phyloP scores from a whole-genome alignment of 1,284 basidiomycete species.

The Sanguinoderma infundibulare region DNA sequence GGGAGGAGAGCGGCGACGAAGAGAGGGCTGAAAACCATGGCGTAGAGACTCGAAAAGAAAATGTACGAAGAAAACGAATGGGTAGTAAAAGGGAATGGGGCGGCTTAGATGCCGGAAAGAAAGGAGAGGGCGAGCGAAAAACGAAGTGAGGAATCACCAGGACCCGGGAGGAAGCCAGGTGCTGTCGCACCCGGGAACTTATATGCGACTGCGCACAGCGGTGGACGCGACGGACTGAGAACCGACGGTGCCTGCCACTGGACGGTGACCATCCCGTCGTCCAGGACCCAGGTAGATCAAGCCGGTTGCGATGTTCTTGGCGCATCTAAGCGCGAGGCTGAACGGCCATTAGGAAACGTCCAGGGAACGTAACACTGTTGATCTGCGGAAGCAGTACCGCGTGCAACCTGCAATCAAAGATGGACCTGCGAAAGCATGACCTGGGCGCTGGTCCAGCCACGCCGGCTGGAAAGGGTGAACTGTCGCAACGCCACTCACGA shows the following conservation, averaged over 20 bases:
- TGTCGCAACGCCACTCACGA: too few relatives aligned
- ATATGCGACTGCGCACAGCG: background rate
- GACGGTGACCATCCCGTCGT: background rate
- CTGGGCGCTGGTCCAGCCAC: too few relatives aligned
- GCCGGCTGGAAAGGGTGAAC: too few relatives aligned
- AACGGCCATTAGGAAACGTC: background rate
- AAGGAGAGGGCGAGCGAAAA: slow-evolving; percentile 13
- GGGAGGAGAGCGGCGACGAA: slow-evolving; percentile 24
- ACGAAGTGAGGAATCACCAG: slow-evolving; percentile 20
- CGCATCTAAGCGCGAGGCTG: background rate
- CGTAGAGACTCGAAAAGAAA: slow-evolving; percentile 7
- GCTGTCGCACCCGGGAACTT: background rate
- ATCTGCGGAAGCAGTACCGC: slow-evolving; percentile 1
- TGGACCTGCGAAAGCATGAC: background rate
- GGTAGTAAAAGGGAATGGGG: background rate
- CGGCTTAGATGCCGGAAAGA: slow-evolving; percentile 1
- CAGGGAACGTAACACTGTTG: background rate
- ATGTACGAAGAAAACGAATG: background rate
- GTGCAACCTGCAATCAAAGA: slow-evolving; percentile 7
- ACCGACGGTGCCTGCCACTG: too few relatives aligned
- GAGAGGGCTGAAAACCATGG: slow-evolving; percentile 22
- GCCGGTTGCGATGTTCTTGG: background rate
- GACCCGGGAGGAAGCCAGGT: slow-evolving; percentile 6
- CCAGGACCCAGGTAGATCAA: background rate
- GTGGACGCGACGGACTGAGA: too few relatives aligned